These are phyloP conservation scores for Microsporum audouinii DNA, from an alignment of 2,329 filamentous ascomycete species.

Conservation along the genomic window DNA sequence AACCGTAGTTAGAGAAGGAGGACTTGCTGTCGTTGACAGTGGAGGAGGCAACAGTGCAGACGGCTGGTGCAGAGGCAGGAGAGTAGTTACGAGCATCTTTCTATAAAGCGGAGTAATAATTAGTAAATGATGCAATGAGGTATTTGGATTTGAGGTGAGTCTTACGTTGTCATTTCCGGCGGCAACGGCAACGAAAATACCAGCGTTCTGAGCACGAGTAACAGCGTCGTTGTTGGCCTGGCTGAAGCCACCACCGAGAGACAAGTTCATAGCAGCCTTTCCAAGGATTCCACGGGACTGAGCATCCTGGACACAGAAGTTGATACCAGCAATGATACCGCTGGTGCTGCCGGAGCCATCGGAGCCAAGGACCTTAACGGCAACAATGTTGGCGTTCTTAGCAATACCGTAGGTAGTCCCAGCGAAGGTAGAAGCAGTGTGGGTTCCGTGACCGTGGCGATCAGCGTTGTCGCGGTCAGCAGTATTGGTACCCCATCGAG, in stretches of 20 bases:
- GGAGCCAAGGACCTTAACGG: conserved; percentile 41
- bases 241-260: conserved; percentile 27
- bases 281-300: conserved; percentile 20
- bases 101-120: conserved; percentile 9
- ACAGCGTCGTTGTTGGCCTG: conserved; percentile 31
- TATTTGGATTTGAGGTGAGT: not conserved
- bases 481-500: conserved; percentile 26
- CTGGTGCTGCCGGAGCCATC: conserved; percentile 36
- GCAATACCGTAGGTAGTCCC: conserved; percentile 29
- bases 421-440: conserved; percentile 30
- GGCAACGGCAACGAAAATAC: conserved; percentile 33
- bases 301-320: conserved; percentile 28
- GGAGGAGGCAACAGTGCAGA: conserved; percentile 35
- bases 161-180: conserved; percentile 30
- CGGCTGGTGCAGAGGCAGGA: conserved; percentile 30
- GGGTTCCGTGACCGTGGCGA: conserved; percentile 30
- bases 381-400: conserved; percentile 29
- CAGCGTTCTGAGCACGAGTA: conserved; percentile 26
- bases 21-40: conserved; percentile 25
- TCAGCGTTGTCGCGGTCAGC: conserved; percentile 15
- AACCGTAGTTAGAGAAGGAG: conserved; percentile 33
- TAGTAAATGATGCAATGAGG: not conserved
- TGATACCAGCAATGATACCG: conserved; percentile 41
- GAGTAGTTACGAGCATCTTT: conserved; percentile 24
- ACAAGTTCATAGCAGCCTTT: conserved; percentile 28